Base-by-base conservation (phyloP, 495 filamentous ascomycete genomes). In the Hyaloscypha variabilis region DNA sequence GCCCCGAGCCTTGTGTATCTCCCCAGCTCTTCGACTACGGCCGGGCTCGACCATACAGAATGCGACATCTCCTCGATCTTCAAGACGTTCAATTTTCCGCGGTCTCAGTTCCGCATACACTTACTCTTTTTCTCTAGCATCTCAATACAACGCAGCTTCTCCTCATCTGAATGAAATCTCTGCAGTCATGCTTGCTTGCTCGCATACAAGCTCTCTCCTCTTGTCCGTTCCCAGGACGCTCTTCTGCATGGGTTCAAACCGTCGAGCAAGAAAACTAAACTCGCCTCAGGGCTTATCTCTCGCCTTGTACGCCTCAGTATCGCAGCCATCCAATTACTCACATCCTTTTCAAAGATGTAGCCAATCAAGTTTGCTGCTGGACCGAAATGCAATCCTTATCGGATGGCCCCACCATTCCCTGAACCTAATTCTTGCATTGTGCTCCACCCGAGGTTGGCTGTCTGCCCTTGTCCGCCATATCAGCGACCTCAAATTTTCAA, bases 251-350 rank as follows among this genome's bases (percentile, higher is more conserved):
- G 31, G 1, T 3, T 51, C 49, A 51, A n/a, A 2, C 49, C 23
- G 49, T 24, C 19, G 17, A 51, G 49, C 31, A 51, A 51, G 53
- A 26, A 56, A 23, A n/a, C 14, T 5, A 8, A 17, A 6, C 14
- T 57, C 24, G 19, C 26, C 6, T 13, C 36, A 29, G 53, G 19
- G 49, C 42, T 34, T 63, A 39, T 51, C 61, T 54, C 51, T 25
- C 50, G 51, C 31, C 23, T 57, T 23, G 28, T 21, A 19, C 30
- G n/a, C 30, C 58, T 5, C 21, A 26, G 25, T 10, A 11, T 1
- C 25, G 17, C n/a, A 62, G 34, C 24, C 21, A 31, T n/a, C 39
- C 25, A 51, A 19, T 61, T 17, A 19, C 31, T n/a, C n/a, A 46
- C 21, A 8, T 0, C 3, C 49, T 14, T 51, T 28, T 31, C 28